A percentile compares a stretch with the other conserved stretches of the same genome.
phyloP scores from a whole-genome alignment of 78 protist genomes.

The Guillardia theta region DNA sequence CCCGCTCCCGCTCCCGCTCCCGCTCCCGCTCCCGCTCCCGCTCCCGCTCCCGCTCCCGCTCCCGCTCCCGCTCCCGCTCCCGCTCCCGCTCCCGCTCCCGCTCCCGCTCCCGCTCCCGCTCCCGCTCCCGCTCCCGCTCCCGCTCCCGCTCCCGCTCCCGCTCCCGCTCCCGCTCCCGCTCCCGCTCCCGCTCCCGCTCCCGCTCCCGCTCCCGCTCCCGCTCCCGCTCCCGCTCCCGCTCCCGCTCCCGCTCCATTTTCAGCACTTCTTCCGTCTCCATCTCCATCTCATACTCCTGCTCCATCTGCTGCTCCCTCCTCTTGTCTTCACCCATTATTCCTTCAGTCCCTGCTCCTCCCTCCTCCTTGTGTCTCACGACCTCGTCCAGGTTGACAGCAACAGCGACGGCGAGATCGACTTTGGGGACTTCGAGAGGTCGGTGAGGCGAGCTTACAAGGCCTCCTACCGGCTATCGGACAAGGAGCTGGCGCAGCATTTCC shows the following conservation, averaged over 20 bases:
- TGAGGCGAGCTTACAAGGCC: no score
- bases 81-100: neutral
- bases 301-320: neutral
- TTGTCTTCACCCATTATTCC: neutral
- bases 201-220: neutral
- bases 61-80: neutral
- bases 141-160: neutral
- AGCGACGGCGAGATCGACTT: no score
- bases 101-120: neutral
- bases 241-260: neutral
- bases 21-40: neutral
- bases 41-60: neutral
- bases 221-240: neutral
- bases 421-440: no score
- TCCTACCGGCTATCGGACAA: no score
- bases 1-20: neutral
- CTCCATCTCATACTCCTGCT: neutral
- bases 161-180: neutral
- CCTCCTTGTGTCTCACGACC: neutral
- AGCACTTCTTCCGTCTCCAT: neutral
- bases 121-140: neutral
- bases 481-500: no score
- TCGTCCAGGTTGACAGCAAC: no score
- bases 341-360: neutral
- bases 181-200: neutral